phyloP scores from a whole-genome alignment of 805 yeast genomes.

The Kodamaea restingae region DNA sequence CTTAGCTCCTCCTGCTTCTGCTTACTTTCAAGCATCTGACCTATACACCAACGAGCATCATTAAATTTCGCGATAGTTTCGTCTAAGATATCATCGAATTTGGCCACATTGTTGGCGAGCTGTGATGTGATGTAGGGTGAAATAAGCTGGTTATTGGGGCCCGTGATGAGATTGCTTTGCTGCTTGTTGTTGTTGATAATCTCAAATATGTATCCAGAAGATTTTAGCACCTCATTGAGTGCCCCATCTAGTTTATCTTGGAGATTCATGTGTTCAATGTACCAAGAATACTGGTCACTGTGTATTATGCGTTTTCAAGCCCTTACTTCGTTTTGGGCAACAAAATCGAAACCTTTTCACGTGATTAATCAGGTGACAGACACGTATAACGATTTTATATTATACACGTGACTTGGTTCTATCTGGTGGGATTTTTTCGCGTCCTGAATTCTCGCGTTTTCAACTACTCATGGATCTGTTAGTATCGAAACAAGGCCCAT shows the following conservation, averaged over 20 bases:
- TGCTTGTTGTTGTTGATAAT: conserved; percentile 37
- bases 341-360: not conserved
- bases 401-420: not conserved
- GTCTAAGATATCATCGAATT: conserved; percentile 41
- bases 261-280: conserved; percentile 27
- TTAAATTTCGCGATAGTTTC: conserved; percentile 39
- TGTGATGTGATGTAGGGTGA: conserved; percentile 35
- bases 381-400: not conserved
- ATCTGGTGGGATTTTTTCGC: not conserved
- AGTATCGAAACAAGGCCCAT: conserved; percentile 69
- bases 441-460: no score
- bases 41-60: conserved; percentile 43
- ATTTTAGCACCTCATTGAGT: conserved; percentile 37
- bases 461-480: conserved; percentile 11
- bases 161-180: conserved; percentile 40
- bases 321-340: conserved; percentile 1
- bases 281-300: not conserved
- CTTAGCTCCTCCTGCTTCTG: conserved; percentile 40
- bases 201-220: conserved; percentile 43
- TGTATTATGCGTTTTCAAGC: conserved; percentile 2
- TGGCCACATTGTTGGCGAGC: conserved; percentile 29
- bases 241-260: conserved; percentile 38
- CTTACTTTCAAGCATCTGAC: conserved; percentile 38
- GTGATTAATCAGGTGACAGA: not conserved
- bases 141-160: conserved; percentile 39